Evolutionary conservation across 371 early-diverging fungal species (phyloP), one percentile per base, ranked within the genome.

Genomic region (Amoeboaphelidium occidentale): DNA sequence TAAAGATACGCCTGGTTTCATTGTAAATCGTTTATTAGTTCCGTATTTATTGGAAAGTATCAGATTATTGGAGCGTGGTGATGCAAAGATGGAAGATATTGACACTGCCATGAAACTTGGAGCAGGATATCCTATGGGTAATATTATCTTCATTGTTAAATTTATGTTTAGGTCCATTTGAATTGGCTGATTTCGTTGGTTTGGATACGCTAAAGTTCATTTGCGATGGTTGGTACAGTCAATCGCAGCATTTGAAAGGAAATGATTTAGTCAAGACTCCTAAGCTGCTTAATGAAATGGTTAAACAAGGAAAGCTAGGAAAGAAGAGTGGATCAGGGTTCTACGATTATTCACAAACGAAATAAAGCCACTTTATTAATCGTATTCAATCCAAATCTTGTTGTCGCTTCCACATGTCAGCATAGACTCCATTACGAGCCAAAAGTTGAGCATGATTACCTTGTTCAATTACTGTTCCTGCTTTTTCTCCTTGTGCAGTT

Each of bases 111-210:
- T 94, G 96, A 91, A 90, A 64, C 75, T 91, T 45, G 96, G 96
- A 51, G 90, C 92, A 44, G 96, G 92, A 27, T 89, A 89, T 73
- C 94, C 92, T 2, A 91, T 94, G 92, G 94, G n/a, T n/a, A n/a
- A n/a, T n/a, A n/a, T n/a, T n/a, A n/a, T n/a, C n/a, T n/a, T n/a
- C n/a, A n/a, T n/a, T n/a, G n/a, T n/a, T n/a, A n/a, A n/a, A n/a
- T n/a, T n/a, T n/a, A n/a, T n/a, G n/a, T n/a, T n/a, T n/a, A n/a
- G n/a, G 94, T 20, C 92, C 94, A 17, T 79, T 91, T 54, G 86
- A 89, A 66, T 72, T 91, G 28, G 72, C 78, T 46, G 94, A 91
- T 61, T 76, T 78, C 63, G 83, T 94, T 42, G 94, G 94, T 25
- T 69, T 94, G 51, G 94, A 94, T 70, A 91, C 92, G 25, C 71